Evolutionary conservation across 2,329 filamentous ascomycete species (phyloP).

Genomic region (Acrodontium crateriforme): DNA sequence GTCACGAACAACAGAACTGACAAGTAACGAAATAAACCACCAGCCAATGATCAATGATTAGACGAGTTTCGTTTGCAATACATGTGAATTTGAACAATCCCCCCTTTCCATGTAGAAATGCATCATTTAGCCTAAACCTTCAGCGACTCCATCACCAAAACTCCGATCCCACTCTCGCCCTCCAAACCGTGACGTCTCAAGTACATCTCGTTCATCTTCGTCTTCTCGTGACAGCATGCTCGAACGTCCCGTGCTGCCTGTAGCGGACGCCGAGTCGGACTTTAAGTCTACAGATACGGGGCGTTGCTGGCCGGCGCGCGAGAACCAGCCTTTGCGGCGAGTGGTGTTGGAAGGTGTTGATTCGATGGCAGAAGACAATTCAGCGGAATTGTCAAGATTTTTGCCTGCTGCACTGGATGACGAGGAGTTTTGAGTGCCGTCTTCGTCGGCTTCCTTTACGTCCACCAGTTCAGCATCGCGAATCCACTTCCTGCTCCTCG

Average conservation of each 20-base stretch:
- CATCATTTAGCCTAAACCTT: too few species aligned
- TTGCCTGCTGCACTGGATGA: conserved; percentile 4
- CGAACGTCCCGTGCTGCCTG: conserved; percentile 17
- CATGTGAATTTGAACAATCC: too few species aligned
- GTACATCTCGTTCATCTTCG: conserved; percentile 29
- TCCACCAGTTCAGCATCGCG: conserved; percentile 93
- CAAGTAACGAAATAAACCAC: too few species aligned
- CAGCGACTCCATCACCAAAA: conserved; percentile 69
- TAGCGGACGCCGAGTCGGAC: conserved; percentile 11
- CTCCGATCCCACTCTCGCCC: conserved; percentile 52
- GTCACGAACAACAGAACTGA: too few species aligned
- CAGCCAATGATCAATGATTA: too few species aligned
- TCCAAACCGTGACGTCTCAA: conserved; percentile 35
- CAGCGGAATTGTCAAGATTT: conserved; percentile 6
- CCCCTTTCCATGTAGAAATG: too few species aligned
- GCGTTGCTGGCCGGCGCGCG: conserved; percentile 9
- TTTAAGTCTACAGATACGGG: conserved; percentile 6
- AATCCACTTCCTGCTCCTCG: conserved; percentile 86
- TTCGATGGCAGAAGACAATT: too few species aligned
- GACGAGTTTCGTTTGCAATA: too few species aligned
- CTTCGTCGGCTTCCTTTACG: conserved; percentile 23
- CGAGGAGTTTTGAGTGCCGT: neutral
- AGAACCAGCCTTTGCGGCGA: conserved; percentile 17
- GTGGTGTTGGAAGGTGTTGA: conserved; percentile 8
- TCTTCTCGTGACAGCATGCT: too few species aligned